Percentiles rank a stretch among this genome's conserved stretches.
Evolutionary conservation across 1,284 basidiomycete species (phyloP).

Genomic region (Xerocomus nothofagi): DNA sequence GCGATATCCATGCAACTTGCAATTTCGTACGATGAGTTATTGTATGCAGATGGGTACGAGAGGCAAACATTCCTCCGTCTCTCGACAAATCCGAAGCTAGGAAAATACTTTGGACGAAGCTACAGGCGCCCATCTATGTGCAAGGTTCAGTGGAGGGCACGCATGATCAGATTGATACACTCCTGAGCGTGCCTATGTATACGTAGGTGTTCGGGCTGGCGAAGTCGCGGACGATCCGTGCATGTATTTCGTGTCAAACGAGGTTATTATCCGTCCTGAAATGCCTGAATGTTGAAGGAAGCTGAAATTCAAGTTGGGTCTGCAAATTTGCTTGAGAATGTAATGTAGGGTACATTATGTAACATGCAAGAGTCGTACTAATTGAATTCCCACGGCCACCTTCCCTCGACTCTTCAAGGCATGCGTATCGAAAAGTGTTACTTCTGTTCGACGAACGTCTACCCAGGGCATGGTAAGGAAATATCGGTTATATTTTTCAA

Average conservation of each 20-base stretch:
- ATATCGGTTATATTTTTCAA: neutral
- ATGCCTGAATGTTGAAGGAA: neutral
- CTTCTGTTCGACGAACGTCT: slow-evolving; percentile 92
- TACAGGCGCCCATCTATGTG: slow-evolving; percentile 49
- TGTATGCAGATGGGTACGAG: slow-evolving; percentile 61
- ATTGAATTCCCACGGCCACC: slow-evolving; percentile 26
- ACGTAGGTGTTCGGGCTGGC: slow-evolving; percentile 48
- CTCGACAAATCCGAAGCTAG: slow-evolving; percentile 45
- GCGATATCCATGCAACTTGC: slow-evolving; percentile 33
- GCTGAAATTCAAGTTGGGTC: no score
- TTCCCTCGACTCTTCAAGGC: neutral
- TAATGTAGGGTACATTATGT: neutral
- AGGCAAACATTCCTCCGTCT: slow-evolving; percentile 51
- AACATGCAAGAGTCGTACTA: neutral
- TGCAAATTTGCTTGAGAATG: neutral
- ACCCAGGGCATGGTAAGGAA: slow-evolving; percentile 84
- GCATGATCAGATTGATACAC: slow-evolving; percentile 58
- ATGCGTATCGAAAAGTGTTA: slow-evolving; percentile 92
- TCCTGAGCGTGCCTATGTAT: slow-evolving; percentile 57
- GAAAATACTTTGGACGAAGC: slow-evolving; percentile 42
- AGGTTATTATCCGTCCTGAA: neutral
- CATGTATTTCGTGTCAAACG: slow-evolving; percentile 3
- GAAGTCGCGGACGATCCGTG: slow-evolving; percentile 48
- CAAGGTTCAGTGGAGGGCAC: slow-evolving; percentile 59
- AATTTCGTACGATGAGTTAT: slow-evolving; percentile 48